These are phyloP conservation scores for Chaetomium strumarium DNA, from an alignment of 2,329 filamentous ascomycete species.

Conservation along the genomic window DNA sequence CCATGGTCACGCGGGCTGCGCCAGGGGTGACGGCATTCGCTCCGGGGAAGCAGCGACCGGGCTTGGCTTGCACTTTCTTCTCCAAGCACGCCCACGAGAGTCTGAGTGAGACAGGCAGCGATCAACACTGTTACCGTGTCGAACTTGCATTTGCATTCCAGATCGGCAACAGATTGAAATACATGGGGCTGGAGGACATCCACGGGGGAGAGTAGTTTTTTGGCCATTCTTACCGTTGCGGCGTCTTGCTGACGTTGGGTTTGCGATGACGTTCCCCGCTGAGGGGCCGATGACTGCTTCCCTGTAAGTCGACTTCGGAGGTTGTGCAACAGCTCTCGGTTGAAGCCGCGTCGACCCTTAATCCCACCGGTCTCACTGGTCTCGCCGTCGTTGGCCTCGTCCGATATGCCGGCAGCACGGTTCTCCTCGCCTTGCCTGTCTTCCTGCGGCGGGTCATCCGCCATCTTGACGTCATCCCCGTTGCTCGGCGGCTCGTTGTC, in stretches of 20 bases:
- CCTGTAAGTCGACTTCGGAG: conserved; percentile 25
- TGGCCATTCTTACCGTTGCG: conserved; percentile 13
- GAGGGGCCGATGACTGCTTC: conserved; percentile 24
- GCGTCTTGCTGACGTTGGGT: conserved; percentile 6
- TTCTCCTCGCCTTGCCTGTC: conserved; percentile 8
- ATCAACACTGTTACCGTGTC: conserved; percentile 1
- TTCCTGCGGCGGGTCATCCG: conserved; percentile 2
- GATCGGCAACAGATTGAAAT: background rate
- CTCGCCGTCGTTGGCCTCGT: conserved; percentile 4
- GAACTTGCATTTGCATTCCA: conserved; percentile 4
- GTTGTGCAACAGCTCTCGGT: conserved; percentile 27
- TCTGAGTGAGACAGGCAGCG: background rate
- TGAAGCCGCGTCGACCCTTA: conserved; percentile 24
- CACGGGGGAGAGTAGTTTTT: background rate
- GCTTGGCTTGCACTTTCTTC: conserved; percentile 5
- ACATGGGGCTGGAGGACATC: background rate
- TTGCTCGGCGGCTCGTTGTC: conserved; percentile 6
- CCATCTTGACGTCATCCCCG: conserved; percentile 18
- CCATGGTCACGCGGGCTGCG: conserved; percentile 21
- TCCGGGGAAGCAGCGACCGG: background rate
- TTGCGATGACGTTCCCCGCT: conserved; percentile 21
- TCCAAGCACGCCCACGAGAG: background rate
- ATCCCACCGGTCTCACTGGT: conserved; percentile 10
- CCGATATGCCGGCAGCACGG: background rate
- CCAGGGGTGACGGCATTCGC: conserved; percentile 15